Percentiles rank a stretch among this genome's conserved stretches.
These are phyloP conservation scores for Friedmanniomyces simplex DNA, from an alignment of 495 filamentous ascomycete genomes.

Conservation along the genomic window DNA sequence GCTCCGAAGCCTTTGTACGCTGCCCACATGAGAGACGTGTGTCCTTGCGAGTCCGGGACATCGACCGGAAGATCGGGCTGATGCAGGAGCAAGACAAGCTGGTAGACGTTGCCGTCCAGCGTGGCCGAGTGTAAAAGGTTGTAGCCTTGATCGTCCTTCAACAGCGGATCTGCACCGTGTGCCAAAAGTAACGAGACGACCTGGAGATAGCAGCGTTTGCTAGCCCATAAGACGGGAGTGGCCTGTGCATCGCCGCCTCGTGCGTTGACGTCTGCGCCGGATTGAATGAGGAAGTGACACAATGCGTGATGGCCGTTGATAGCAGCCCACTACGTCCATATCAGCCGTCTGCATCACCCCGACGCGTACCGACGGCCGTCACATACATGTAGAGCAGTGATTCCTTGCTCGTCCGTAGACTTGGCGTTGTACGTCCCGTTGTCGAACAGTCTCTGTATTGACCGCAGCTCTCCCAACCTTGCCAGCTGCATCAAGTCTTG, in stretches of 20 bases:
- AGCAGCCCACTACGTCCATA: slow-evolving; percentile 72
- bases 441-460: slow-evolving; percentile 81
- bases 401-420: slow-evolving; percentile 79
- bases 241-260: slow-evolving; percentile 90
- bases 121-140: slow-evolving; percentile 95
- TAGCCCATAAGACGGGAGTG: slow-evolving; percentile 93
- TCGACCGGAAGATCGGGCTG: slow-evolving; percentile 82
- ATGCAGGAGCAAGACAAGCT: slow-evolving; percentile 78
- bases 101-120: slow-evolving; percentile 91
- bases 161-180: slow-evolving; percentile 77
- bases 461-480: slow-evolving; percentile 70
- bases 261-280: slow-evolving; percentile 83
- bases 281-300: slow-evolving; percentile 86
- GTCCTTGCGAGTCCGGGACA: slow-evolving; percentile 72
- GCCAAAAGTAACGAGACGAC: slow-evolving; percentile 70
- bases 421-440: slow-evolving; percentile 67
- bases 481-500: slow-evolving; percentile 95
- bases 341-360: slow-evolving; percentile 22
- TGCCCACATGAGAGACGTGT: slow-evolving; percentile 96
- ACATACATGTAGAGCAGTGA: slow-evolving; percentile 89
- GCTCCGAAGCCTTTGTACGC: slow-evolving; percentile 90
- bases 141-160: slow-evolving; percentile 87
- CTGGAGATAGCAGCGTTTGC: slow-evolving; percentile 87
- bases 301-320: slow-evolving; percentile 97
- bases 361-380: not conserved